phyloP scores from a whole-genome alignment of 495 filamentous ascomycete genomes.

The Daldinia grandis region DNA sequence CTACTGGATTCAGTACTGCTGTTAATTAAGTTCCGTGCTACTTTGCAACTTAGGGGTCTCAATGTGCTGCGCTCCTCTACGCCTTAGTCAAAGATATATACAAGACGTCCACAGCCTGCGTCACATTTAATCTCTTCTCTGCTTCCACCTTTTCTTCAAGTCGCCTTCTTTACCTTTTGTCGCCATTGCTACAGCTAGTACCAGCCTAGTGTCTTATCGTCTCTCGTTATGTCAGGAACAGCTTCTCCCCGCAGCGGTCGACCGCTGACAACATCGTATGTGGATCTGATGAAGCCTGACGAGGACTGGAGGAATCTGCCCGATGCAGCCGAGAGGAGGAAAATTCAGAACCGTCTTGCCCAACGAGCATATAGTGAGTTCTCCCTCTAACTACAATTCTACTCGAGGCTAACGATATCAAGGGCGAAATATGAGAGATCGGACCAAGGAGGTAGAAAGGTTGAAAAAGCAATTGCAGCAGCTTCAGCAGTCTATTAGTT shows the following conservation, averaged over 20 bases:
- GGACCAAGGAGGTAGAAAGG: constrained; percentile 47
- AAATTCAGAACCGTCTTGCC: constrained; percentile 52
- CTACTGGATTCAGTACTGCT: constrained; percentile 36
- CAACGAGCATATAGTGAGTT: constrained; percentile 52
- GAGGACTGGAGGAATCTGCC: constrained; percentile 48
- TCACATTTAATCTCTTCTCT: constrained; percentile 35
- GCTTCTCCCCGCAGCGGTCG: constrained; percentile 47
- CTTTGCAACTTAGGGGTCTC: constrained; percentile 13
- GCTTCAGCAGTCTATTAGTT: constrained; percentile 41
- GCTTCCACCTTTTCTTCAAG: constrained; percentile 13
- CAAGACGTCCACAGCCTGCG: constrained; percentile 24
- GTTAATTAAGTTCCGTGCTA: constrained; percentile 31
- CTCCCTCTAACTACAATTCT: neutral
- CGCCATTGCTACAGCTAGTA: neutral
- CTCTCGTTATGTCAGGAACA: constrained; percentile 39
- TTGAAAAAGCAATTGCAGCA: constrained; percentile 47
- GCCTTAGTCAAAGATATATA: constrained; percentile 26
- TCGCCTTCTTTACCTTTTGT: neutral
- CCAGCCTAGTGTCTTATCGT: neutral
- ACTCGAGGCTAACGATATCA: constrained; percentile 18
- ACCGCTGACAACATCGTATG: constrained; percentile 47
- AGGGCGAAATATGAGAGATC: constrained; percentile 48
- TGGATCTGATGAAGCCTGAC: constrained; percentile 47
- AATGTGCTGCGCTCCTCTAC: constrained; percentile 22
- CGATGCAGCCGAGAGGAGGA: constrained; percentile 48